Percentiles rank a stretch among this genome's conserved stretches.
These are phyloP conservation scores for Stellera chamaejasme DNA, from an alignment of 345 rosid genomes.

Conservation along the genomic window DNA sequence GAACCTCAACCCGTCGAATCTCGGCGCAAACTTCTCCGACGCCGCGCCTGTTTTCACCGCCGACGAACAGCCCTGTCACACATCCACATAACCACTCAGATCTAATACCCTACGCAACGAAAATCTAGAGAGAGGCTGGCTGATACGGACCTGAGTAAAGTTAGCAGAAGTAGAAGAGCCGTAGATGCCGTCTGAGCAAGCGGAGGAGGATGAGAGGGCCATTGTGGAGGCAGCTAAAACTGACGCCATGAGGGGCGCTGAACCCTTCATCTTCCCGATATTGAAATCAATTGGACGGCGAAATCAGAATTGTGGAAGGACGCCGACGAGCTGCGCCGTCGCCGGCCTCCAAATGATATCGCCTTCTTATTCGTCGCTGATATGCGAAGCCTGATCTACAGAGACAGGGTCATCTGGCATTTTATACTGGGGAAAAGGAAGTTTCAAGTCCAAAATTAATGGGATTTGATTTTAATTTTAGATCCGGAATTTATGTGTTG, in stretches of 20 bases:
- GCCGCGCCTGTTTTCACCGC: conserved; percentile 16
- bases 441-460: conserved; percentile 1
- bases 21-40: conserved; percentile 37
- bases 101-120: not conserved
- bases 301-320: conserved; percentile 10
- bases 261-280: conserved; percentile 26
- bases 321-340: conserved; percentile 25
- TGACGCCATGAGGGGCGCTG: conserved; percentile 32
- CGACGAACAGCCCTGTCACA: conserved; percentile 16
- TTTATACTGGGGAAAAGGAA: not conserved
- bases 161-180: no score
- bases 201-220: conserved; percentile 34
- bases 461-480: conserved; percentile 9
- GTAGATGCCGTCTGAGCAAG: not conserved
- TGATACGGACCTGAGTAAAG: no score
- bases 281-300: no score
- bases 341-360: conserved; percentile 15
- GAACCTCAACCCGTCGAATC: conserved; percentile 59
- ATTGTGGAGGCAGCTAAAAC: conserved; percentile 42
- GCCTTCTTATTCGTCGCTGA: not conserved
- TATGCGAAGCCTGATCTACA: not conserved
- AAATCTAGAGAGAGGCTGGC: not conserved
- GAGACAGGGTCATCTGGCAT: no score
- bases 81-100: no score
- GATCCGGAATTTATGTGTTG: conserved; percentile 3